These are phyloP conservation scores for Macrocybe gigantea DNA, from an alignment of 768 basidiomycete species.

Conservation along the genomic window DNA sequence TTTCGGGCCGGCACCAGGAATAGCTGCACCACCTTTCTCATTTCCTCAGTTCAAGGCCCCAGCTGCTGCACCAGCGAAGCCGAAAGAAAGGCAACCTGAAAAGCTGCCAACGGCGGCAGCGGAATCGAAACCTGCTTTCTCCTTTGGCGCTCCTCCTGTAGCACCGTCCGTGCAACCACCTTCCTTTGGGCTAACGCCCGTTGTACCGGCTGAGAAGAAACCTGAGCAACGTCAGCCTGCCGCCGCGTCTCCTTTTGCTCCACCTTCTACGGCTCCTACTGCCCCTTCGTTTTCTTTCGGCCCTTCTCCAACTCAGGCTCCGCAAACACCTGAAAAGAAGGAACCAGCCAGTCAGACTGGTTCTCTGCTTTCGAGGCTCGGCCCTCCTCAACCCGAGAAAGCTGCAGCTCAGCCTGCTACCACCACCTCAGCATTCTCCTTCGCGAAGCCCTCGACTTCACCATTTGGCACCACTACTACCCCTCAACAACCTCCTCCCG, in stretches of 20 bases:
- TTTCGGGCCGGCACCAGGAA: too few relatives aligned
- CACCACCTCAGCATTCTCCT: conserved; percentile 12
- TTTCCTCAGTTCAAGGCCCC: too few relatives aligned
- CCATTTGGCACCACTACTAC: conserved; percentile 16
- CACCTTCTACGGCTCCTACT: conserved; percentile 6
- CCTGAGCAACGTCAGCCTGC: conserved; percentile 16
- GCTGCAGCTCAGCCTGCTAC: conserved; percentile 7
- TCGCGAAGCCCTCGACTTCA: conserved; percentile 7
- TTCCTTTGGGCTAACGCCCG: too few relatives aligned
- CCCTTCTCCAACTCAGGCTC: not conserved
- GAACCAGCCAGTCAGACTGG: conserved; percentile 2
- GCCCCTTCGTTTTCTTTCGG: not conserved
- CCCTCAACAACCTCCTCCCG: conserved; percentile 12
- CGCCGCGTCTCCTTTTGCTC: conserved; percentile 15
- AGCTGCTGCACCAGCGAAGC: too few relatives aligned
- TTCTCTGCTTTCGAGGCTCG: conserved; percentile 18
- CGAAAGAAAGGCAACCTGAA: too few relatives aligned
- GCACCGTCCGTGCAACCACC: too few relatives aligned
- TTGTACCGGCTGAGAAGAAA: conserved; percentile 7
- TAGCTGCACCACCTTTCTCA: too few relatives aligned
- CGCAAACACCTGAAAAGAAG: conserved; percentile 9
- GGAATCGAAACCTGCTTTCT: too few relatives aligned
- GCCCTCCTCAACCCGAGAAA: conserved; percentile 11
- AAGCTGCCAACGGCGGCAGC: too few relatives aligned
- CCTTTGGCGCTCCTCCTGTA: too few relatives aligned